Percentiles rank a stretch among this genome's conserved stretches.
These are phyloP conservation scores for Coffea canephora DNA, from an alignment of 257 asterid genomes.

Conservation along the genomic window DNA sequence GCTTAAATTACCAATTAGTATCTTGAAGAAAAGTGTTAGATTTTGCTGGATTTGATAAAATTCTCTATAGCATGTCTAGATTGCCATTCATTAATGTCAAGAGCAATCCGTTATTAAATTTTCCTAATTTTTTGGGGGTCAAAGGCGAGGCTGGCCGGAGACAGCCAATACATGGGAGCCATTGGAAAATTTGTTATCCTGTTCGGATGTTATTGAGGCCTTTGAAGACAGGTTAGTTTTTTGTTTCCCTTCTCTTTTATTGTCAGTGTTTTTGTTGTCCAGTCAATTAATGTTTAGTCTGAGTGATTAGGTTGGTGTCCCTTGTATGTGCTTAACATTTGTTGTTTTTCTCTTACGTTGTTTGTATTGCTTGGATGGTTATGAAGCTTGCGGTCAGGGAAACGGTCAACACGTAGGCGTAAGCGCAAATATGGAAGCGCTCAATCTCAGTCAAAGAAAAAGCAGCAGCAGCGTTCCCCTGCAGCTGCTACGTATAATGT, in stretches of 20 bases:
- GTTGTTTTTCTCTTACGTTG: constrained; percentile 17
- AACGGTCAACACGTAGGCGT: constrained; percentile 60
- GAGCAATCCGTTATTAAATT: constrained; percentile 9
- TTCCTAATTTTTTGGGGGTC: constrained; percentile 18
- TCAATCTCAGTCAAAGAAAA: constrained; percentile 62
- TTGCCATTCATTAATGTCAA: background rate
- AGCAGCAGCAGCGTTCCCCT: constrained; percentile 47
- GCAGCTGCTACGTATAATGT: constrained; percentile 45
- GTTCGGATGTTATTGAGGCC: constrained; percentile 66
- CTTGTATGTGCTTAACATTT: background rate
- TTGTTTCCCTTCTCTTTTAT: constrained; percentile 14
- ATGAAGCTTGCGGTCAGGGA: constrained; percentile 56
- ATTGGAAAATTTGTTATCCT: constrained; percentile 54
- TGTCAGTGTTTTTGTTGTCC: constrained; percentile 2
- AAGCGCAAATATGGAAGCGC: constrained; percentile 59
- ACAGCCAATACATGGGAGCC: constrained; percentile 95
- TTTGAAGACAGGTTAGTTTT: constrained; percentile 72
- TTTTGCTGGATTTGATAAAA: constrained; percentile 11
- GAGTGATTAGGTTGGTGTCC: too few species aligned
- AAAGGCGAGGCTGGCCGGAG: constrained; percentile 97
- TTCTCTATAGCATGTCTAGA: background rate
- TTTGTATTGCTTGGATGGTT: constrained; percentile 13
- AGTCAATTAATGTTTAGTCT: constrained; percentile 1
- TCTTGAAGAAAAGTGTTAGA: constrained; percentile 5
- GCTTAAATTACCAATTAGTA: constrained; percentile 19